These are phyloP conservation scores for Fomitopsis pinicola DNA, from an alignment of 1,284 basidiomycete species.

Conservation along the genomic window DNA sequence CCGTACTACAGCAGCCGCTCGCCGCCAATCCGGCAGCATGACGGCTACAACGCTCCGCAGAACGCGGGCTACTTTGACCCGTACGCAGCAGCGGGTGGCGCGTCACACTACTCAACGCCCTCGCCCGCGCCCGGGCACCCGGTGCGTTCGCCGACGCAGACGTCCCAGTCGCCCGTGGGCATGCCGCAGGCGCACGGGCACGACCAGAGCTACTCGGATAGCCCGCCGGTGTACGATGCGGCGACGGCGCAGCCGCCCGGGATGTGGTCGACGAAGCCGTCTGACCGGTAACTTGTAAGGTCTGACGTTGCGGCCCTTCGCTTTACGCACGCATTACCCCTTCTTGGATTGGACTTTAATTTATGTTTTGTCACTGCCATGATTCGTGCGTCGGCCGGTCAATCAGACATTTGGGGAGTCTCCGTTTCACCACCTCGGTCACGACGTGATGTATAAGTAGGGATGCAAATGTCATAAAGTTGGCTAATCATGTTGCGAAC, in stretches of 20 bases:
- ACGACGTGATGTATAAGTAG: background rate
- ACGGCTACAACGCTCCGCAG: constrained; percentile 42
- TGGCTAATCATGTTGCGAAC: background rate
- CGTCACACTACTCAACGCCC: constrained; percentile 15
- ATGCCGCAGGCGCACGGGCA: constrained; percentile 18
- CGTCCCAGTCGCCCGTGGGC: constrained; percentile 16
- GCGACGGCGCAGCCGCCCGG: constrained; percentile 43
- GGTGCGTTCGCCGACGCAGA: constrained; percentile 11
- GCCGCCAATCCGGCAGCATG: constrained; percentile 28
- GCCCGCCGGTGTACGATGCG: constrained; percentile 61
- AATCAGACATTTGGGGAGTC: background rate
- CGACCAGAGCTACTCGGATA: constrained; percentile 39
- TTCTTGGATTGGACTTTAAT: background rate
- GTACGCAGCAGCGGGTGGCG: constrained; percentile 14
- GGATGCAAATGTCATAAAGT: background rate
- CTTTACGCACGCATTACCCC: background rate
- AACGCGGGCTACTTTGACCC: constrained; percentile 18
- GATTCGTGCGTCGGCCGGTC: background rate
- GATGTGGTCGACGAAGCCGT: constrained; percentile 44
- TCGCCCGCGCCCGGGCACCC: constrained; percentile 16
- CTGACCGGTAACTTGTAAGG: constrained; percentile 11
- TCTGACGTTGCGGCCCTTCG: background rate
- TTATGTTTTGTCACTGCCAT: background rate
- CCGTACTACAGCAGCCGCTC: constrained; percentile 19
- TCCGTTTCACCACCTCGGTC: background rate